Conservation (phyloP, 805 yeast species). For the Cyberlindnera suaveolens region DNA sequence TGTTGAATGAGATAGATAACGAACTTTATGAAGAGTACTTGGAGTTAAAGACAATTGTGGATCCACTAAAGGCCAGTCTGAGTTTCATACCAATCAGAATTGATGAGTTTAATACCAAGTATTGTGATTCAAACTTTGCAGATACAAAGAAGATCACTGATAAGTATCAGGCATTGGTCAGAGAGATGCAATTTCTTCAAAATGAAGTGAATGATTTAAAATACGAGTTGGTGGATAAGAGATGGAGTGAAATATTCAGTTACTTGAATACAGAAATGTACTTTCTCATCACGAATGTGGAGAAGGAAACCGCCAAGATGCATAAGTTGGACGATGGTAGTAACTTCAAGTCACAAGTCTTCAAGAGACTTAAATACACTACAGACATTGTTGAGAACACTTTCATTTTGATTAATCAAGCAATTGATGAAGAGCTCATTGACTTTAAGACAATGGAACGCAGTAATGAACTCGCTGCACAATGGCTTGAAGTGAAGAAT, state of each 20-base stretch:
- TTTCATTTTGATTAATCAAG: conserved; percentile 31
- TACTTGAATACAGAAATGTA: conserved; percentile 39
- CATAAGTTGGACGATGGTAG: conserved; percentile 17
- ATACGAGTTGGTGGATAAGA: conserved; percentile 40
- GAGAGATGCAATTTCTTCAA: conserved; percentile 36
- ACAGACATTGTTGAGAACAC: conserved; percentile 35
- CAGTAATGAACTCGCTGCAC: conserved; percentile 30
- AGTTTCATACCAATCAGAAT: conserved; percentile 43
- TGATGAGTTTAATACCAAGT: conserved; percentile 34
- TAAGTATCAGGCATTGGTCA: conserved; percentile 34
- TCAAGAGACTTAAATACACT: conserved; percentile 29
- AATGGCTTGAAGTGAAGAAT: conserved; percentile 25
- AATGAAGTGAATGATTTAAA: conserved; percentile 37
- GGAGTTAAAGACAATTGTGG: conserved; percentile 34
- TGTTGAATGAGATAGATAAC: conserved; percentile 33
- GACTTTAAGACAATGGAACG: conserved; percentile 29
- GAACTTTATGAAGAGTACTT: conserved; percentile 36
- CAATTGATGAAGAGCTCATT: conserved; percentile 36
- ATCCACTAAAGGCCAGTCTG: conserved; percentile 48
- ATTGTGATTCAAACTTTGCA: conserved; percentile 12
- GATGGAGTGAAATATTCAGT: conserved; percentile 51
- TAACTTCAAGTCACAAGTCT: conserved; percentile 22
- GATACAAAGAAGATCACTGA: conserved; percentile 27
- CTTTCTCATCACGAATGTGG: conserved; percentile 22
- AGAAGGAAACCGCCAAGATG: conserved; percentile 22